Evolutionary conservation across 352 stramenopile species (phyloP), one percentile per base, ranked within the genome.

Genomic region (Pythium biforme): DNA sequence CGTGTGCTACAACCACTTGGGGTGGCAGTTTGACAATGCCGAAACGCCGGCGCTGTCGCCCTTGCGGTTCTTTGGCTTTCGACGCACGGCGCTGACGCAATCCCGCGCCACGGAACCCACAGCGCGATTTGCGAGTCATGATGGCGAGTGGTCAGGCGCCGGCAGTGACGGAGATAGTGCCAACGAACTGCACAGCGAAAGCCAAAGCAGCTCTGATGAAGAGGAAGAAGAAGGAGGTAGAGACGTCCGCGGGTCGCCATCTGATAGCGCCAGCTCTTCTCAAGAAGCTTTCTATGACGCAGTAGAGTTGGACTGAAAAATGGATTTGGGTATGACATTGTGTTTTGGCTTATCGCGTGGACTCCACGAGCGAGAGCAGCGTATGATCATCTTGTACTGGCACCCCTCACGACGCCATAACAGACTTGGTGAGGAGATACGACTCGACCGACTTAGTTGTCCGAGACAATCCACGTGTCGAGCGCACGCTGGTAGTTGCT

Each of bases 401-500:
- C n/a, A n/a, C n/a, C n/a, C n/a, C 31, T 37, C 31, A 37, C 31
- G 3, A 12, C 10, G 31, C 31, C 3, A 37, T 11, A 11, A 37
- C 14, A 11, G 31, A 8, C 14, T 1, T 1, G 7, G 31, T 37
- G 31, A 37, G 31, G 4, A 11, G 31, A 11, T 2, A 11, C 7
- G 31, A n/a, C 29, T 1, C 8, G 31, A 15, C 31, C 31, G 8
- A 54, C 64, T 76, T 89, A 95, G 79, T 95, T 95, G 80, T 95
- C 83, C 66, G 86, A 75, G 65, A 95, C 84, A 70, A 95, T 93
- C 86, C 86, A 95, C 50, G 78, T 76, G 74, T 95, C 86, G 50
- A 95, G 82, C 23, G 84, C 81, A 54, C 87, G 87, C 56, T 86
- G 67, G 80, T 96, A 98, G 74, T 97, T 93, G 79, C 77, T 93